Conservation (phyloP, 768 basidiomycete genomes). For the Baorangia bicolor region DNA sequence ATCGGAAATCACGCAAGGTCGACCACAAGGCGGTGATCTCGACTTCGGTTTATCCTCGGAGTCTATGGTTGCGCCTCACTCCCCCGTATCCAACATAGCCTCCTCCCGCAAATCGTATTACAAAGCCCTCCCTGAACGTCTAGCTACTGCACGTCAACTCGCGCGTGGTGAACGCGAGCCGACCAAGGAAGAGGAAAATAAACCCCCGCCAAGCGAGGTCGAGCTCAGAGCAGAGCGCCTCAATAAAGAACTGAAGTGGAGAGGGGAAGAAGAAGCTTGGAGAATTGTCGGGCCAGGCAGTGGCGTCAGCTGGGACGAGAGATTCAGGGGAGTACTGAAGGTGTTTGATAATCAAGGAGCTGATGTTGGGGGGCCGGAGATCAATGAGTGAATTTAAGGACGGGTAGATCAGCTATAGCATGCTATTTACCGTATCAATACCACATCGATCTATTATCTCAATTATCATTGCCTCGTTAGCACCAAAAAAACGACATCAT, state of each 20-base stretch:
- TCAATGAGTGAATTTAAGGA: not conserved
- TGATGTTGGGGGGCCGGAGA: not conserved
- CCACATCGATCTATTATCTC: not conserved
- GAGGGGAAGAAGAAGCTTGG: constrained; percentile 77
- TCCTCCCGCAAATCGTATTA: constrained; percentile 79
- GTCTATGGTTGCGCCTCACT: constrained; percentile 63
- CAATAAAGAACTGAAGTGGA: constrained; percentile 89
- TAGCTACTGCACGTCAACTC: constrained; percentile 73
- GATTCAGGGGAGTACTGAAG: constrained; percentile 57
- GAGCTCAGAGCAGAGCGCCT: constrained; percentile 85
- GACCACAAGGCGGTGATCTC: constrained; percentile 51
- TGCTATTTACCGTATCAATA: not conserved
- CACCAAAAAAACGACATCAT: not conserved
- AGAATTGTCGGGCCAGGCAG: constrained; percentile 64
- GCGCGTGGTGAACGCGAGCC: constrained; percentile 72
- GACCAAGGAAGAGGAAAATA: constrained; percentile 77
- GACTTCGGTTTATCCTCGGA: constrained; percentile 74
- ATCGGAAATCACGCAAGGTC: not conserved
- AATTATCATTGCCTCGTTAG: not conserved
- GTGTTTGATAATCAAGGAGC: constrained; percentile 53
- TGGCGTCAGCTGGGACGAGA: constrained; percentile 73
- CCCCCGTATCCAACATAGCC: constrained; percentile 57
- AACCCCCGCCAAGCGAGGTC: constrained; percentile 84
- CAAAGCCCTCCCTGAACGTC: constrained; percentile 58
- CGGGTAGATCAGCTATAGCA: not conserved